Conservation (phyloP, 1,284 basidiomycete species). For the Moniliella sp. region DNA sequence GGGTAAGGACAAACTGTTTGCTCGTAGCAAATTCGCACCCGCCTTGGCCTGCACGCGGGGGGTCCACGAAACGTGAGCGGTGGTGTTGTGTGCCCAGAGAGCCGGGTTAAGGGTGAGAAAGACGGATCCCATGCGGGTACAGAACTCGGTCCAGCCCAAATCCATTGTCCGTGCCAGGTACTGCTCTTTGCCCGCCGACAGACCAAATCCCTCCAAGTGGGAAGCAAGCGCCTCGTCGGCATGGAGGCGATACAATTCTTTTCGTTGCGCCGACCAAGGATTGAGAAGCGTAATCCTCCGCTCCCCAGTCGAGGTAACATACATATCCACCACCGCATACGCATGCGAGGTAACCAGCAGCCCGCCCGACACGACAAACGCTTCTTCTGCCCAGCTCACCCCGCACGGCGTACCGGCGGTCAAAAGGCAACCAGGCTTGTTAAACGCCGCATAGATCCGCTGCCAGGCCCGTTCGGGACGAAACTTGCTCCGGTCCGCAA, state of each 20-base stretch:
- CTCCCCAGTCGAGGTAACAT: conserved; percentile 3
- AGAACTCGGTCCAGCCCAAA: conserved; percentile 56
- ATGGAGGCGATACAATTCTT: no score
- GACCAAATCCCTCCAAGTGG: no score
- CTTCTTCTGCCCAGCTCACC: conserved; percentile 7
- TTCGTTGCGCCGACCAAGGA: no score
- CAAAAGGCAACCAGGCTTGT: conserved; percentile 38
- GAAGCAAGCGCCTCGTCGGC: neutral
- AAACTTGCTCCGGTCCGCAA: conserved; percentile 33
- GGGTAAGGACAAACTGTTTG: no score
- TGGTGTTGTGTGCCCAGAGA: conserved; percentile 44
- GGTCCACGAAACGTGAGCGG: no score
- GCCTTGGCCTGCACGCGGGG: no score
- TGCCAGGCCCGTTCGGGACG: conserved; percentile 65
- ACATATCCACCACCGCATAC: conserved; percentile 13
- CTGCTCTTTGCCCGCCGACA: no score
- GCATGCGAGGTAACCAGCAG: conserved; percentile 11
- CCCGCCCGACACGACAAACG: neutral
- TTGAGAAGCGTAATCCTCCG: conserved; percentile 19
- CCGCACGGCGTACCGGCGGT: no score
- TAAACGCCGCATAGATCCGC: conserved; percentile 43
- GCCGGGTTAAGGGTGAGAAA: conserved; percentile 70
- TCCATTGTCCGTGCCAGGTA: neutral
- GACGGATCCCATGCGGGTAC: conserved; percentile 55
- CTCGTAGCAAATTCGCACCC: no score